Base-by-base conservation (phyloP, 306 rosid species). In the Hippophae tibetana region DNA sequence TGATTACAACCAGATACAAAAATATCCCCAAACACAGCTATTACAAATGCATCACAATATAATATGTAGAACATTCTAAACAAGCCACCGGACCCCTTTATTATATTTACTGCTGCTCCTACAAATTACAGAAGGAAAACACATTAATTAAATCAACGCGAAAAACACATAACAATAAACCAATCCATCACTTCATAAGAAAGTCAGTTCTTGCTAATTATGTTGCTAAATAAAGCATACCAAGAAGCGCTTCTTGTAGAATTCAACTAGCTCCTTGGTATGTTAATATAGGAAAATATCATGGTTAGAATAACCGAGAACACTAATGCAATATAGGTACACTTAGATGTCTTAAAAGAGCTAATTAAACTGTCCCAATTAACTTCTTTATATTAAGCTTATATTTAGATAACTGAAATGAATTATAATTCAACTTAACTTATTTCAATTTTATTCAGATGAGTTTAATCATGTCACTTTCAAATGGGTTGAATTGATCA, bases 161-260 rank as follows among this genome's bases (percentile, higher is more conserved):
- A 49, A 3, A 47, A 6, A 47, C 13, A 47, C 13, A 47, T 9
- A 13, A 47, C 10, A 47, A 47, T 5, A 13, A 47, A 47, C 1
- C 10, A 47, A 8, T 13, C 10, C 3, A 9, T 47, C 50, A 47
- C 50, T 7, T 47, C 8, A 9, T 47, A 25, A 13, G 12, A 54
- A 53, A 44, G 54, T 49, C 38, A 54, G 18, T 40, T 11, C 9
- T 12, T 23, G 26, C 45, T n/a, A 40, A 8, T 42, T 7, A 1
- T 43, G 50, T 3, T 5, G 55, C 53, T 12, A 10, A 50, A 47
- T 8, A 47, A 48, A 52, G 10, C 4, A n/a, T 77, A 83, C 96
- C 94, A 77, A 8, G 48, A 77, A 67, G 10, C 71, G 79, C 55
- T 67, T 76, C 77, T 72, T 83, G 84, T 64, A 89, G 55, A 2